Conservation (phyloP, 2,329 filamentous ascomycete genomes). For the Lachnellula arida region DNA sequence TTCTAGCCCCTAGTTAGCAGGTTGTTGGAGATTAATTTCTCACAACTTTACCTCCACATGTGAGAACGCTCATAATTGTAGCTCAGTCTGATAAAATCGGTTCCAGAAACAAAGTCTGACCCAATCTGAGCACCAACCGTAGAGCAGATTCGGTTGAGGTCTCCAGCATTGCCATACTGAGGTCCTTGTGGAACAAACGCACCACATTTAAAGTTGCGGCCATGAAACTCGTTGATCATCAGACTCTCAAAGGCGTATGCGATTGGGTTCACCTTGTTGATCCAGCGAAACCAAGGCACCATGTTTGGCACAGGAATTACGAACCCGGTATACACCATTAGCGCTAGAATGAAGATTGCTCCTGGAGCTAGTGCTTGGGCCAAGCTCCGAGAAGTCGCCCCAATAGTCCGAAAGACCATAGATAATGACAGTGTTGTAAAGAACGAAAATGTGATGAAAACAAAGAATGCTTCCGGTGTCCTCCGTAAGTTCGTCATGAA, state of each 20-base stretch:
- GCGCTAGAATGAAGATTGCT: conserved; percentile 40
- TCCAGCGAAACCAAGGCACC: conserved; percentile 76
- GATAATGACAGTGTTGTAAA: conserved; percentile 48
- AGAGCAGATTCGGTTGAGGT: conserved; percentile 44
- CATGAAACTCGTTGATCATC: conserved; percentile 69
- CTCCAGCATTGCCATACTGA: conserved; percentile 5
- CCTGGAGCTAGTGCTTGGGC: conserved; percentile 59
- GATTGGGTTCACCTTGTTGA: conserved; percentile 58
- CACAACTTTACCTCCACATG: conserved; percentile 49
- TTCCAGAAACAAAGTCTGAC: conserved; percentile 47
- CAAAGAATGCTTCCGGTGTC: conserved; percentile 73
- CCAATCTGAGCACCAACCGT: conserved; percentile 53
- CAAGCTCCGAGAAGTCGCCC: conserved; percentile 64
- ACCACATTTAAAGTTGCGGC: conserved; percentile 15
- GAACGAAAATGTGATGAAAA: conserved; percentile 48
- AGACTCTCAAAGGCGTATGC: conserved; percentile 75
- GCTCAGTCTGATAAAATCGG: conserved; percentile 48
- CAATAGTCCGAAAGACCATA: conserved; percentile 83
- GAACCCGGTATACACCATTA: conserved; percentile 34
- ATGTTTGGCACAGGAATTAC: conserved; percentile 50
- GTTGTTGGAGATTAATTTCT: neutral
- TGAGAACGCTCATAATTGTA: conserved; percentile 55
- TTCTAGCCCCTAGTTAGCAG: conserved; percentile 30
- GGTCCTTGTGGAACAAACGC: conserved; percentile 18
- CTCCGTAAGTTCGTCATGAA: conserved; percentile 71